Conservation (phyloP, 73 alveolate genomes). For the Paramecium bursaria region DNA sequence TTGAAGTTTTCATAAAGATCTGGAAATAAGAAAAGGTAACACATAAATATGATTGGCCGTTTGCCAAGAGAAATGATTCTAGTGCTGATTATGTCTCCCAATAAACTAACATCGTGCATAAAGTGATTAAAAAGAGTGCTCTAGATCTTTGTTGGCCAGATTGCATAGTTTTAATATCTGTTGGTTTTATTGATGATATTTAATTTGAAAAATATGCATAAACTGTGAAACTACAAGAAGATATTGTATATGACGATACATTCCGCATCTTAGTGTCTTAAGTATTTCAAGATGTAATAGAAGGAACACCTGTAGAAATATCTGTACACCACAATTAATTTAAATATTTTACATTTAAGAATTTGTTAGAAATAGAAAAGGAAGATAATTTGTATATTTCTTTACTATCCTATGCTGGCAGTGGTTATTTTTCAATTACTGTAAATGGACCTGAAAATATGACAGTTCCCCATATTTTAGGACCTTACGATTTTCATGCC, state of each 20-base stretch:
- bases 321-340: not conserved
- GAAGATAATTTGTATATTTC: slow-evolving; percentile 5
- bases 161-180: slow-evolving; percentile 28
- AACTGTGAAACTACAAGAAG: not conserved
- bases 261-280: not conserved
- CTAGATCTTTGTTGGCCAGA: slow-evolving; percentile 46
- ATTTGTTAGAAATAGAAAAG: slow-evolving; percentile 19
- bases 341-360: slow-evolving; percentile 30
- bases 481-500: slow-evolving; percentile 46
- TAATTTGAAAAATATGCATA: not conserved
- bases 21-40: not conserved
- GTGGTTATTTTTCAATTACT: slow-evolving; percentile 4
- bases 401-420: slow-evolving; percentile 5
- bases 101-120: not conserved
- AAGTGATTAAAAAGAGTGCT: not conserved
- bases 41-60: slow-evolving; percentile 61
- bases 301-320: slow-evolving; percentile 1
- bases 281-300: slow-evolving; percentile 20
- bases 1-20: not conserved
- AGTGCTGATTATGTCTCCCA: not conserved
- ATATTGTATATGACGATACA: not conserved
- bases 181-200: not conserved
- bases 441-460: slow-evolving; percentile 32
- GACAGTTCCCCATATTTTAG: not conserved
- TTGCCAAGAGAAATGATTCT: slow-evolving; percentile 1